Evolutionary conservation across 495 filamentous ascomycete genomes (phyloP), one percentile per base, ranked within the genome.

Genomic region (Penicillium subrubescens): DNA sequence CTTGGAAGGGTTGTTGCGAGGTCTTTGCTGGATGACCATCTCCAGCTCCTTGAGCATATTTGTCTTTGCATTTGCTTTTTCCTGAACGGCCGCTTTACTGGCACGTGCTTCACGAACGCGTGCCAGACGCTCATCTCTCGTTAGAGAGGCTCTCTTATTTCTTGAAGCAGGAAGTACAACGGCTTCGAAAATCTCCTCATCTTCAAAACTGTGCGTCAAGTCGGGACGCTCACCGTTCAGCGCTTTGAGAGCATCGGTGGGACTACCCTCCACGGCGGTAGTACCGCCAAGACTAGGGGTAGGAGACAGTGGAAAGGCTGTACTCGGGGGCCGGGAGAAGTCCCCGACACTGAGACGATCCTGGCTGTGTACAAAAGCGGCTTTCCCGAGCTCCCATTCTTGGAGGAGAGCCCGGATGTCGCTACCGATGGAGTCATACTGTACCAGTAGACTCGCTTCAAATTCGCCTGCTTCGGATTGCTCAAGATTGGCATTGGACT

Each of bases 31-130:
- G 64, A 96, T 93, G 11, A 92, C 93, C 75, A 89, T 90, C 75
- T 97, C 90, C 65, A 99, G 81, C 73, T 99, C 95, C 70, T 88
- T 89, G 67, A 98, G 82, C 92, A 99, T 94, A 64, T 89, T 89
- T 27, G 90, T 90, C 61, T 87, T 93, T 2, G 93, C 90, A 58
- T 97, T 92, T 17, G 81, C 73, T 67, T 88, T 90, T 62, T 93
- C 92, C 55, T 87, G 83, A 17, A 84, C 78, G 48, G 85, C 79
- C 7, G 89, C 90, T 73, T 88, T 87, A 61, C 82, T 83, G 41
- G 86, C 87, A 55, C 94, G 85, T 35, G 97, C 94, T 75, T 96
- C 93, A 65, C 90, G 92, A 78, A 97, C 94, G 68, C 91, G 94
- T 17, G 84, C 82, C 61, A 98, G 87, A 27, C 95, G 87, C 75